A percentile compares a stretch with the other conserved stretches of the same genome.
Evolutionary conservation across 805 yeast species (phyloP).

Genomic region (Candida alai): DNA sequence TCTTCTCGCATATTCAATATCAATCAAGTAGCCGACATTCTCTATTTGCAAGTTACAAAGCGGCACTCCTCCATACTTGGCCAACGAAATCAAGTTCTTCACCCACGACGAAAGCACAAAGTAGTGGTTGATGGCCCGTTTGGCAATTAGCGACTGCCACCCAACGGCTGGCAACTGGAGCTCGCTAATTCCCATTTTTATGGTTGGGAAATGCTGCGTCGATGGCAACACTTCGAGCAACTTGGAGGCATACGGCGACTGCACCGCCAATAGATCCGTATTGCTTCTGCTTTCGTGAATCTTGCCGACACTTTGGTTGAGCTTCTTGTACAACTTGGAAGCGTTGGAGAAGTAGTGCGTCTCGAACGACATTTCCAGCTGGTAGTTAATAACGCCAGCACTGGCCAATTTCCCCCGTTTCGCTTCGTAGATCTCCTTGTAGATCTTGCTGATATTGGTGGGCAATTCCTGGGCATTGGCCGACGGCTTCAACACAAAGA

Average conservation of each 20-base stretch:
- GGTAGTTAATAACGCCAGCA: constrained; percentile 50
- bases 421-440: constrained; percentile 47
- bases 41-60: constrained; percentile 80
- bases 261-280: constrained; percentile 62
- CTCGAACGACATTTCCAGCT: constrained; percentile 51
- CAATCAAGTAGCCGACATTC: constrained; percentile 74
- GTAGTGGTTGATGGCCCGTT: constrained; percentile 64
- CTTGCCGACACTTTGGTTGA: constrained; percentile 51
- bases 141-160: constrained; percentile 71
- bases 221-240: constrained; percentile 45
- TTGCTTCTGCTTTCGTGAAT: constrained; percentile 61
- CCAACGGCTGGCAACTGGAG: constrained; percentile 67
- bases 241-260: constrained; percentile 58
- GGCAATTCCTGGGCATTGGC: constrained; percentile 63
- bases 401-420: constrained; percentile 45
- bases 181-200: constrained; percentile 58
- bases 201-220: constrained; percentile 55
- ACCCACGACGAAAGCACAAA: constrained; percentile 74
- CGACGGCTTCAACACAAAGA: constrained; percentile 68
- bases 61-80: constrained; percentile 78
- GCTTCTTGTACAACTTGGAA: constrained; percentile 51
- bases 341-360: constrained; percentile 51
- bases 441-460: constrained; percentile 48
- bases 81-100: constrained; percentile 55
- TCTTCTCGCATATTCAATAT: constrained; percentile 79